These are phyloP conservation scores for Paramecium biaurelia DNA, from an alignment of 73 alveolate genomes.

Conservation along the genomic window DNA sequence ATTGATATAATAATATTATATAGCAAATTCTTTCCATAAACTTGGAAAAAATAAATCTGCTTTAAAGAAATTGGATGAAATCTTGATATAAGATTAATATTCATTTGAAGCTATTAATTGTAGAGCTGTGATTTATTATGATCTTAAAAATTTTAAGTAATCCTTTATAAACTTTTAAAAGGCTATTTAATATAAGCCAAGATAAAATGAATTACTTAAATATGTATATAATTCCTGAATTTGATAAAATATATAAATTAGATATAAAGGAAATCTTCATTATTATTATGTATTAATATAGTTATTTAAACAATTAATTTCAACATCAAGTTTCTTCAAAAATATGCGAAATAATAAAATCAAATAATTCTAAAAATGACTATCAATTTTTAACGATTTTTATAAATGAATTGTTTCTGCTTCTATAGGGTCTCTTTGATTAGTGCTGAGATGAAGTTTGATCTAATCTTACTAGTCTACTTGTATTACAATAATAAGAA, in stretches of 20 bases:
- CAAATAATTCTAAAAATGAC: background rate
- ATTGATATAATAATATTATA: background rate
- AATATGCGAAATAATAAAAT: background rate
- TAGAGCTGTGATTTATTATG: background rate
- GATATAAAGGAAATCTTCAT: too few relatives aligned
- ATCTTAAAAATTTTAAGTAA: background rate
- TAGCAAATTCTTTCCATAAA: background rate
- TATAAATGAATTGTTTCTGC: background rate
- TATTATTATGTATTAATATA: too few relatives aligned
- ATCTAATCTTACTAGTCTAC: background rate
- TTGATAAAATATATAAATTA: too few relatives aligned
- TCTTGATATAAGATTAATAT: background rate
- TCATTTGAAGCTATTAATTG: background rate
- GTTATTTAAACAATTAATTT: background rate
- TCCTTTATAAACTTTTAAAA: background rate
- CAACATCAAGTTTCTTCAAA: background rate
- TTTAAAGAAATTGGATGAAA: background rate
- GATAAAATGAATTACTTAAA: background rate
- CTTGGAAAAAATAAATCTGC: background rate
- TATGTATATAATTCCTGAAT: background rate
- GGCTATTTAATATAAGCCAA: background rate
- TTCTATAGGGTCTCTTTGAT: background rate
- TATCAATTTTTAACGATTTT: background rate
- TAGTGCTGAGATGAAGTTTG: background rate
- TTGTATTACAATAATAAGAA: background rate